phyloP scores from a whole-genome alignment of 1,284 basidiomycete species.

The Cryptococcus amylolentus region DNA sequence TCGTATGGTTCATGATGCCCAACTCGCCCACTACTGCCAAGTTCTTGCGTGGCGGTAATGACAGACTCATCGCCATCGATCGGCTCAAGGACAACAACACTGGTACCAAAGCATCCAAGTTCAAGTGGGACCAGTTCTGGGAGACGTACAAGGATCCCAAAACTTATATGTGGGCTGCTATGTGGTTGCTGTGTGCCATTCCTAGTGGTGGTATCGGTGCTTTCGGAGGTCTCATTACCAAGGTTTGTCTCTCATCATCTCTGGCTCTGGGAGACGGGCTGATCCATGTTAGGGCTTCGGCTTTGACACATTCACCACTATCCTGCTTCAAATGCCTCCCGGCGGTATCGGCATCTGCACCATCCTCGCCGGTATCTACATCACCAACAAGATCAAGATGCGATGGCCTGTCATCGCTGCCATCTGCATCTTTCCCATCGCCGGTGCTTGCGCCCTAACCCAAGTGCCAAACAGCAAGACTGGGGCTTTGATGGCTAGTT shows the following conservation, averaged over 20 bases:
- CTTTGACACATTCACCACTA: slow-evolving; percentile 45
- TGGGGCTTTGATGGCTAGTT: slow-evolving; percentile 35
- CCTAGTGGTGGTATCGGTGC: slow-evolving; percentile 47
- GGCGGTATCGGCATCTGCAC: slow-evolving; percentile 53
- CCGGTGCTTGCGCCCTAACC: slow-evolving; percentile 37
- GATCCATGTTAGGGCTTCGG: slow-evolving; percentile 27
- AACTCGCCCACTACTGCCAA: slow-evolving; percentile 45
- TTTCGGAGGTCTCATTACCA: slow-evolving; percentile 45
- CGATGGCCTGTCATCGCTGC: slow-evolving; percentile 56
- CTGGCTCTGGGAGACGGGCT: neutral
- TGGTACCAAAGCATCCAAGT: slow-evolving; percentile 43
- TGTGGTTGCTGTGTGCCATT: slow-evolving; percentile 41
- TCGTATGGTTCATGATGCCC: slow-evolving; percentile 52
- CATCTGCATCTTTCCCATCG: slow-evolving; percentile 36
- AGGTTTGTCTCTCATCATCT: slow-evolving; percentile 1
- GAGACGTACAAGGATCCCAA: slow-evolving; percentile 47
- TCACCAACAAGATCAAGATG: slow-evolving; percentile 55
- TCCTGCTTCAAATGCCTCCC: slow-evolving; percentile 53
- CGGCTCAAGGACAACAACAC: slow-evolving; percentile 48
- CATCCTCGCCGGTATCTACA: slow-evolving; percentile 49
- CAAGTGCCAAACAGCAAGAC: slow-evolving; percentile 25
- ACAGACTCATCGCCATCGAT: slow-evolving; percentile 47
- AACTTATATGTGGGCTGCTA: slow-evolving; percentile 36
- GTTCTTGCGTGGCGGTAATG: slow-evolving; percentile 42
- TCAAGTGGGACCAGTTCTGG: slow-evolving; percentile 47